Percentiles rank a stretch among this genome's conserved stretches.
Conservation (phyloP, 371 early-diverging fungal species). For the Dichotomocladium elegans region DNA sequence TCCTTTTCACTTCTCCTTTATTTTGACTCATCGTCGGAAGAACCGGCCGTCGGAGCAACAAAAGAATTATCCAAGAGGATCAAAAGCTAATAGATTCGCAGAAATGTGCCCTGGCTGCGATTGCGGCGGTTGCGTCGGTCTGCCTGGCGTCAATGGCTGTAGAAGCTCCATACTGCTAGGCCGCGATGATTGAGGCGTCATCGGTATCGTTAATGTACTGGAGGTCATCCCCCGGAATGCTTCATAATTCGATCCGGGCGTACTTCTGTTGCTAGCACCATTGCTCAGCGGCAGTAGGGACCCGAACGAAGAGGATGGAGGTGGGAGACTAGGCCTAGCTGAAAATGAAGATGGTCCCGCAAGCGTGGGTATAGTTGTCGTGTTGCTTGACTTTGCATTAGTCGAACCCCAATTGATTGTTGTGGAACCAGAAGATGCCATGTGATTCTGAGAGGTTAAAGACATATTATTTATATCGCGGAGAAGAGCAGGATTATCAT, state of each 20-base stretch:
- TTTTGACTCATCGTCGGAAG: no score
- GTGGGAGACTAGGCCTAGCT: conserved; percentile 7
- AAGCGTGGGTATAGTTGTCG: not conserved
- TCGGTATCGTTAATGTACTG: not conserved
- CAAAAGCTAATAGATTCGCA: conserved; percentile 31
- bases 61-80: conserved; percentile 40
- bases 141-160: conserved; percentile 14
- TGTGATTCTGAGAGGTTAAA: no score
- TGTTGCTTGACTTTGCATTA: not conserved
- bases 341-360: not conserved
- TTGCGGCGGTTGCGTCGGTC: conserved; percentile 1
- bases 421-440: conserved; percentile 2
- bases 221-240: conserved; percentile 12
- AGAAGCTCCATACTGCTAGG: conserved; percentile 23
- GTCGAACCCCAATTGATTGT: no score
- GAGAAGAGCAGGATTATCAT: no score
- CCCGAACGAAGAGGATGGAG: conserved; percentile 8
- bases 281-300: not conserved
- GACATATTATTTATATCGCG: no score
- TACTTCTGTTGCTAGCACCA: not conserved
- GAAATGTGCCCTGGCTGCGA: conserved; percentile 10
- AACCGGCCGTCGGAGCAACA: no score
- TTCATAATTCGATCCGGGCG: conserved; percentile 7
- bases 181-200: not conserved
- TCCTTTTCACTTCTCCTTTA: no score